Base-by-base conservation (phyloP, 106 monocot genomes). In the Gastrodia elata region DNA sequence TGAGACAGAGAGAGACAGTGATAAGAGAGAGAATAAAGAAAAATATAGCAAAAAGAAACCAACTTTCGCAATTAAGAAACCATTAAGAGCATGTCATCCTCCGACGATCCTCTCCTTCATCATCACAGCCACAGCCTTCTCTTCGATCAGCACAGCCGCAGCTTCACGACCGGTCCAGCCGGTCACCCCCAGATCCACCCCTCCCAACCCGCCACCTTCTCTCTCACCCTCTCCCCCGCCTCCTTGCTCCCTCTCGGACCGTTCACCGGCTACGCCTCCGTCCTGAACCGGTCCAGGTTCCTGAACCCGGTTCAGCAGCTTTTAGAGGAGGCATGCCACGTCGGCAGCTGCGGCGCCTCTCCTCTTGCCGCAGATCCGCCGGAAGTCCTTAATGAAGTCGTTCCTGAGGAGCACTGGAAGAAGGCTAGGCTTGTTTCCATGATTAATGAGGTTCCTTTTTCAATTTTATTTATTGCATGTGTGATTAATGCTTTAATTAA, bases 91-190 rank as follows among this genome's bases (percentile, higher is more conserved):
- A 56, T 59, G 6, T 64, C 74, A 28, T 38, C 74, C 2, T 38
- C 74, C 3, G 79, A 73, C 48, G 67, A 65, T 61, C 16, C 79
- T 39, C 9, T 61, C 6, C 73, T 48, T 39, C 73, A 73, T 20
- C 65, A 37, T 38, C 73, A 74, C 71, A 28, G 35, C 30, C 41
- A 71, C 1, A 35, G 73, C n/a, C 65, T 26, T 13, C 73, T 85
- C 39, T 89, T 93, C 9, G 87, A 89, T 7, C 93, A 93, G 74
- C 87, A 89, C 71, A 87, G 93, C 79, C 52, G 93, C 11, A 78
- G 93, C 68, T n/a, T 35, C 68, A 4, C 20, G 18, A 6, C 7
- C 37, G 38, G 33, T 0, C 11, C 11, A 68, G 20, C 32, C 9
- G 20, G 38, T 9, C n/a, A n/a, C 10, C 68, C 15, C 8, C 32